phyloP scores from a whole-genome alignment of 2,329 filamentous ascomycete genomes.

The Lachnellula willkommii region DNA sequence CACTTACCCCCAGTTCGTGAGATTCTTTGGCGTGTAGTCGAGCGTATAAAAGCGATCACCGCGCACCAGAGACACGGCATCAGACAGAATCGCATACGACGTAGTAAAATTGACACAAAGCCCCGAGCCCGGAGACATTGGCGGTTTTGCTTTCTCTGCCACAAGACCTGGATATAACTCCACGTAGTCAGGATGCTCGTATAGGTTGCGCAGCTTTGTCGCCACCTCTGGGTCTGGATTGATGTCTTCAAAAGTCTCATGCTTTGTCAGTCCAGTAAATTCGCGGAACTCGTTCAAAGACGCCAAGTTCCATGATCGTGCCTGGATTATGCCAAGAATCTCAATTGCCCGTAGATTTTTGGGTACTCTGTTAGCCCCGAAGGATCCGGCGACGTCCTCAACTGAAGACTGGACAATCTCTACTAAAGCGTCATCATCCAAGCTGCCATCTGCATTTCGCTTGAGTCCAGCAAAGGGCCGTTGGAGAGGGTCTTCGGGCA shows the following conservation, averaged over 20 bases:
- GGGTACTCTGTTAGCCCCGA: conserved; percentile 70
- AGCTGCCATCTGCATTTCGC: conserved; percentile 61
- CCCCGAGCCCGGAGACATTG: conserved; percentile 46
- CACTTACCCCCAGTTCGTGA: conserved; percentile 75
- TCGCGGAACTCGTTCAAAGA: conserved; percentile 76
- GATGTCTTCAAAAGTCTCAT: conserved; percentile 77
- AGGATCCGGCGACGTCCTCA: conserved; percentile 68
- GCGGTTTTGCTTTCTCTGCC: conserved; percentile 51
- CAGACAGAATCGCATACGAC: conserved; percentile 51
- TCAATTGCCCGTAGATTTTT: conserved; percentile 69
- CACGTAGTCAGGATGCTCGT: conserved; percentile 52
- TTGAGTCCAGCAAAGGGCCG: conserved; percentile 63
- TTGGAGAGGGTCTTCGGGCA: conserved; percentile 62
- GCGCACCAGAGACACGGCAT: conserved; percentile 54
- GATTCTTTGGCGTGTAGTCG: conserved; percentile 50
- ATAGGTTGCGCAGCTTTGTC: conserved; percentile 59
- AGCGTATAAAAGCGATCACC: conserved; percentile 53
- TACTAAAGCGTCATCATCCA: conserved; percentile 71
- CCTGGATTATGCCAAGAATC: conserved; percentile 73
- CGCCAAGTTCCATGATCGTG: conserved; percentile 70
- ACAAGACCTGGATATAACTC: conserved; percentile 67
- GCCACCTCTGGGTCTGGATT: conserved; percentile 70
- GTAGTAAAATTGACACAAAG: conserved; percentile 49
- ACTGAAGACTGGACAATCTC: conserved; percentile 62
- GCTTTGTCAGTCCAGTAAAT: conserved; percentile 71